Evolutionary conservation across 495 filamentous ascomycete genomes (phyloP), one percentile per base, ranked within the genome.

Genomic region (Penicillium cosmopolitanum): DNA sequence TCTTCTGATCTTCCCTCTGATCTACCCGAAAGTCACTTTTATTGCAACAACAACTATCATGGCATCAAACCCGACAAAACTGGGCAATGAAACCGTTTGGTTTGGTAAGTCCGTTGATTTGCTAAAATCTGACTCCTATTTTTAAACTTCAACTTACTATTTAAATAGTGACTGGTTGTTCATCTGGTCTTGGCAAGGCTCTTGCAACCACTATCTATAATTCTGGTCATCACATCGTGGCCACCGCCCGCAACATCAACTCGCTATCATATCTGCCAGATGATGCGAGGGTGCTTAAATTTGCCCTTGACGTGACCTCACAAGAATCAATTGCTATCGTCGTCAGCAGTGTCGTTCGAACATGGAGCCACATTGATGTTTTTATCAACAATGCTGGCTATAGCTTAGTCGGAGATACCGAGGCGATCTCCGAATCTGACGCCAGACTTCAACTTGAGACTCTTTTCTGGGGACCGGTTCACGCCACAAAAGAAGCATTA

Each of bases 331-430:
- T 86, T 53, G 65, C 73, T 16, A 55, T 68, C 2, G 79, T 81
- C 4, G 57, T 86, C 16, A 28, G 61, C 6, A 56, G 63, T 1
- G 65, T 77, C 1, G 33, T 80, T 1, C 58, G 55, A 0, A 71
- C 68, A 36, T 83, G 83, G 61, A 64, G 66, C 25, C 78, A 76
- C 36, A 71, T 86, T 55, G 82, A 86, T 53, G 77, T 85, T 18
- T 65, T 84, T 18, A 78, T 85, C 60, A 85, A 86, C 71, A 86
- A 85, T 50, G 82, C 83, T 3, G 83, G 83, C 18, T 83, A 83
- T 58, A 62, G 69, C 5, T 70, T 82, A 7, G 53, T 58, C 15
- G 82, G 80, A 8, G 73, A 73, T 54, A 73, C 78, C 31, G 82
- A 85, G 62, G 73, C 68, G 35, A 68, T 78, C 13, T 58, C 66